A percentile compares a stretch with the other conserved stretches of the same genome.
phyloP scores from a whole-genome alignment of 495 filamentous ascomycete genomes.

The Aspergillus sclerotioniger region DNA sequence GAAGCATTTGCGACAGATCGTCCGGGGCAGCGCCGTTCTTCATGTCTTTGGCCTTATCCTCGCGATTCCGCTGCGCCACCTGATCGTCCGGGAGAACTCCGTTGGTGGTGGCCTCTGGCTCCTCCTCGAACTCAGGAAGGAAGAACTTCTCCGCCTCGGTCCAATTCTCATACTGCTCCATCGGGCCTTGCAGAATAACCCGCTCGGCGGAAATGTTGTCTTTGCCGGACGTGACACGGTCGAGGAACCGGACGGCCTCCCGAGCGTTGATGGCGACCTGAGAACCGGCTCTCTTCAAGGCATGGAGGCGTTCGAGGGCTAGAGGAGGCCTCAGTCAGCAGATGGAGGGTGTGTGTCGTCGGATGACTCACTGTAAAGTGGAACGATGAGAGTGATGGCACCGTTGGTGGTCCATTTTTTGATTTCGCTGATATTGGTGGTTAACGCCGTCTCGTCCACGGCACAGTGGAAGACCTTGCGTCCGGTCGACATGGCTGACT shows the following conservation, averaged over 20 bases:
- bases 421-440: constrained; percentile 66
- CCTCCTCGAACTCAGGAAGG: constrained; percentile 51
- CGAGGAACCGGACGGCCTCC: constrained; percentile 64
- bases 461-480: constrained; percentile 72
- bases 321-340: constrained; percentile 17
- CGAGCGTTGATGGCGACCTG: constrained; percentile 59
- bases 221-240: constrained; percentile 57
- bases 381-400: constrained; percentile 64
- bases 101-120: constrained; percentile 29
- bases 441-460: constrained; percentile 69
- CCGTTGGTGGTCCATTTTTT: constrained; percentile 66
- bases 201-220: constrained; percentile 47
- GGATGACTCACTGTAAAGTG: constrained; percentile 60
- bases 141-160: constrained; percentile 62
- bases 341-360: constrained; percentile 7
- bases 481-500: constrained; percentile 42
- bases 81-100: constrained; percentile 19
- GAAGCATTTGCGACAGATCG: constrained; percentile 50
- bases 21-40: constrained; percentile 25
- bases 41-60: constrained; percentile 12
- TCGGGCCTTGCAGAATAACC: constrained; percentile 54
- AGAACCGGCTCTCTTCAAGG: constrained; percentile 56
- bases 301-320: constrained; percentile 58
- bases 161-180: constrained; percentile 59
- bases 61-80: constrained; percentile 18